A percentile compares a stretch with the other conserved stretches of the same genome.
These are phyloP conservation scores for Skeletonema grethae DNA, from an alignment of 108 stramenopile species.

Conservation along the genomic window DNA sequence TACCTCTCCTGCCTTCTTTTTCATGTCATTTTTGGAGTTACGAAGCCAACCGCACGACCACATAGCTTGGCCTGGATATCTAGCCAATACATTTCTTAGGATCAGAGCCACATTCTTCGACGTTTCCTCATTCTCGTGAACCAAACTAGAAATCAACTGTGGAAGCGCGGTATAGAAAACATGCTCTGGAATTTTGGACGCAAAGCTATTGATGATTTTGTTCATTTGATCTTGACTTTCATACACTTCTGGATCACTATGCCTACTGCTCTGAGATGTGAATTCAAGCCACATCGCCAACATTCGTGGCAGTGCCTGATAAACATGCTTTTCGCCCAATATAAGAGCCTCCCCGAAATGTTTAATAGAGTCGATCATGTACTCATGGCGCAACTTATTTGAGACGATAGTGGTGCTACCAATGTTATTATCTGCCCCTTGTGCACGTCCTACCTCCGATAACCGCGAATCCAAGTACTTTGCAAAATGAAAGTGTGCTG, in stretches of 20 bases:
- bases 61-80: constrained; percentile 84
- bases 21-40: constrained; percentile 55
- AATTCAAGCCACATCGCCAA: constrained; percentile 90
- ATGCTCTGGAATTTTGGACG: constrained; percentile 58
- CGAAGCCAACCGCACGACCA: constrained; percentile 89
- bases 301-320: constrained; percentile 85
- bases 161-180: constrained; percentile 87
- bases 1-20: constrained; percentile 61
- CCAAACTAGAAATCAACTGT: constrained; percentile 78
- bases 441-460: constrained; percentile 20
- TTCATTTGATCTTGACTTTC: constrained; percentile 67
- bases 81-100: constrained; percentile 65
- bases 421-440: constrained; percentile 51
- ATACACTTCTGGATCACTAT: constrained; percentile 7
- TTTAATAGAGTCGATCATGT: constrained; percentile 66
- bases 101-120: constrained; percentile 61
- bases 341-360: constrained; percentile 74
- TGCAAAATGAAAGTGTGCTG: constrained; percentile 80
- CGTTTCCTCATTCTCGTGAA: constrained; percentile 66
- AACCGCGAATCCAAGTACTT: constrained; percentile 75
- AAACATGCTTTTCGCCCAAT: constrained; percentile 78
- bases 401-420: constrained; percentile 27
- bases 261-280: constrained; percentile 37
- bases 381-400: constrained; percentile 70
- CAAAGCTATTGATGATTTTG: constrained; percentile 52